A percentile compares a stretch with the other conserved stretches of the same genome.
Conservation (phyloP, 495 filamentous ascomycete species). For the Talaromyces ruber region DNA sequence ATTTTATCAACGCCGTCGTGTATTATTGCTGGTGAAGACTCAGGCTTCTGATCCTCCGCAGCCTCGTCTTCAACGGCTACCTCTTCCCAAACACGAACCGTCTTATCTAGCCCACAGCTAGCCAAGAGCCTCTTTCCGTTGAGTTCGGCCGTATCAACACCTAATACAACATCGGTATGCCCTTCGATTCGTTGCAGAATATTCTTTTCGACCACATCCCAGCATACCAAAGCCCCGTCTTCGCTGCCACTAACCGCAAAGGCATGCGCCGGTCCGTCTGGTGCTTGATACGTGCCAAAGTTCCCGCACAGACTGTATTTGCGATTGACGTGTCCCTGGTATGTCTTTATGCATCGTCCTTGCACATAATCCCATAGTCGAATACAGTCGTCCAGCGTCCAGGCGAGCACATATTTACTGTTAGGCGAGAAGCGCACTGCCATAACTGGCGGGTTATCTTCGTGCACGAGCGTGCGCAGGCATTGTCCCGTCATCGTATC, state of each 20-base stretch:
- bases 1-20: slow-evolving; percentile 2
- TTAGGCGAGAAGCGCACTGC: slow-evolving; percentile 89
- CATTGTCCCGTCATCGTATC: slow-evolving; percentile 95
- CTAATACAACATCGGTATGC: slow-evolving; percentile 76
- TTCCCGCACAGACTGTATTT: slow-evolving; percentile 75
- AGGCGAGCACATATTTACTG: slow-evolving; percentile 83
- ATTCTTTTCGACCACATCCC: slow-evolving; percentile 83
- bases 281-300: slow-evolving; percentile 59
- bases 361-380: slow-evolving; percentile 92
- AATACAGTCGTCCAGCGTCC: slow-evolving; percentile 81
- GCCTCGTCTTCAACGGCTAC: slow-evolving; percentile 15
- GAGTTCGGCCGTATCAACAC: slow-evolving; percentile 58
- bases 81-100: slow-evolving; percentile 55
- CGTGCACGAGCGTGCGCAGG: slow-evolving; percentile 86
- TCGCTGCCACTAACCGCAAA: slow-evolving; percentile 82
- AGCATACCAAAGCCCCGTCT: slow-evolving; percentile 74
- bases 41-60: slow-evolving; percentile 5
- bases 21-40: not conserved
- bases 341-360: slow-evolving; percentile 86
- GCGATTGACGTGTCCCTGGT: slow-evolving; percentile 84
- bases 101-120: slow-evolving; percentile 56
- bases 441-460: slow-evolving; percentile 90
- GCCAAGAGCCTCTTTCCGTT: slow-evolving; percentile 38
- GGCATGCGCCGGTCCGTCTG: slow-evolving; percentile 31
- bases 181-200: slow-evolving; percentile 62